A percentile compares a stretch with the other conserved stretches of the same genome.
Conservation (phyloP, 768 basidiomycete species). For the Tulasnella calospora region DNA sequence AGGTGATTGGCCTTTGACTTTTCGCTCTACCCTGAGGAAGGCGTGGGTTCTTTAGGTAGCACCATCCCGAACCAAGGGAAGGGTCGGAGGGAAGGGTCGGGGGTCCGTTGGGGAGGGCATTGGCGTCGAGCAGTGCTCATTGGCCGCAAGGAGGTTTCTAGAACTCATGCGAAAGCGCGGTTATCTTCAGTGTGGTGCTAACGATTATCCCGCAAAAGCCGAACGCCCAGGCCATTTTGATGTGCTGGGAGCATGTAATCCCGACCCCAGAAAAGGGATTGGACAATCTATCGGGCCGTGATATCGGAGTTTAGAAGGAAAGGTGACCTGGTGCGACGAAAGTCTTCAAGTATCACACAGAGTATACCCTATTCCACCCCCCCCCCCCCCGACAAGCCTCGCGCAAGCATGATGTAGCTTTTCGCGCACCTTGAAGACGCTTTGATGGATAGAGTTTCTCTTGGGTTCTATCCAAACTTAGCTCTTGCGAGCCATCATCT, state of each 20-base stretch:
- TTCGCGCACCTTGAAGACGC: not conserved
- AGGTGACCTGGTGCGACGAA: not conserved
- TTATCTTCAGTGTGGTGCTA: not conserved
- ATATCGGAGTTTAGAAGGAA: not conserved
- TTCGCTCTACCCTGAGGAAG: not conserved
- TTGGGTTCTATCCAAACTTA: not conserved
- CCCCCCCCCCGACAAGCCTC: not conserved
- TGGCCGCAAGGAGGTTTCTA: not conserved
- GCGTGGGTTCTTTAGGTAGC: not conserved
- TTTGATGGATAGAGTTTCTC: not conserved
- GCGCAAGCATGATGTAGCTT: not conserved
- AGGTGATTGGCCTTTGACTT: not conserved
- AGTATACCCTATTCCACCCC: not conserved
- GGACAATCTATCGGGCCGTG: not conserved
- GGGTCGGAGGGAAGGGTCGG: not conserved
- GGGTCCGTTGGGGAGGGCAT: not conserved
- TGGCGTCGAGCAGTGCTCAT: not conserved
- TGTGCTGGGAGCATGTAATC: not conserved
- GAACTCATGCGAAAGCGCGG: not conserved
- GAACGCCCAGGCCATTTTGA: not conserved
- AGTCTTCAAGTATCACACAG: not conserved
- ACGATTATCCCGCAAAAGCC: not conserved
- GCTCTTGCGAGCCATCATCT: too few relatives aligned
- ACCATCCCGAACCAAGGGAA: not conserved
- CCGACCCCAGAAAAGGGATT: not conserved